Evolutionary conservation across 2,329 filamentous ascomycete genomes (phyloP), one percentile per base, ranked within the genome.

Genomic region (Diaporthe amygdali): DNA sequence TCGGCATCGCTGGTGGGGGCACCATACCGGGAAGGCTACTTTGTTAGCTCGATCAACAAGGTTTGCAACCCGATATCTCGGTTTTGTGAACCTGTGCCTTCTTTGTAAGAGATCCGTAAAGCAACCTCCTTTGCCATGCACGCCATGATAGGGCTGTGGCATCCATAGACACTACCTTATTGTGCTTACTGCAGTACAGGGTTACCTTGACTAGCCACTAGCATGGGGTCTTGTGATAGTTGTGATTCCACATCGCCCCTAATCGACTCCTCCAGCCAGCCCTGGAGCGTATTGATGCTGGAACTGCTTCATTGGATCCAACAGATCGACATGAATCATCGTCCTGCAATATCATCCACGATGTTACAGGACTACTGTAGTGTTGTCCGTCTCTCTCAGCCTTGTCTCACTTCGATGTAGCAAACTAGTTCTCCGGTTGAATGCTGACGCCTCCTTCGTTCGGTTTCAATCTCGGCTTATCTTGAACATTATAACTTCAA

Each of bases 241-340:
- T 27, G 7, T 41, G 20, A 46, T 25, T 25, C 56, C 39, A 32
- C 47, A 12, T 34, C n/a, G 39, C 56, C n/a, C 27, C 39, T 17
- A n/a, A 34, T 22, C 56, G 39, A 63, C 56, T 63, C 39, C 39
- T 63, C 56, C 56, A 46, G 15, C 22, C 56, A 22, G 17, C 20
- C 44, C 25, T 15, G 44, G 25, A 32, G 32, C 39, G 22, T 63
- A 32, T 46, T 63, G 37, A 14, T 63, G 56, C 44, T 34, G 56
- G 39, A 63, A 63, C 39, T 44, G 17, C 10, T 34, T 63, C 56
- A 63, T 20, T 46, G 6, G 25, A 63, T 46, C 27, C 10, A 3
- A 14, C 9, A 47, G 56, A 34, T 47, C 56, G 56, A 34, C 56
- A 63, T 63, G 56, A 63, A 34, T 63, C 56, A 63, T 32, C 56